phyloP scores from a whole-genome alignment of 495 filamentous ascomycete genomes.

The Amorphotheca resinae region DNA sequence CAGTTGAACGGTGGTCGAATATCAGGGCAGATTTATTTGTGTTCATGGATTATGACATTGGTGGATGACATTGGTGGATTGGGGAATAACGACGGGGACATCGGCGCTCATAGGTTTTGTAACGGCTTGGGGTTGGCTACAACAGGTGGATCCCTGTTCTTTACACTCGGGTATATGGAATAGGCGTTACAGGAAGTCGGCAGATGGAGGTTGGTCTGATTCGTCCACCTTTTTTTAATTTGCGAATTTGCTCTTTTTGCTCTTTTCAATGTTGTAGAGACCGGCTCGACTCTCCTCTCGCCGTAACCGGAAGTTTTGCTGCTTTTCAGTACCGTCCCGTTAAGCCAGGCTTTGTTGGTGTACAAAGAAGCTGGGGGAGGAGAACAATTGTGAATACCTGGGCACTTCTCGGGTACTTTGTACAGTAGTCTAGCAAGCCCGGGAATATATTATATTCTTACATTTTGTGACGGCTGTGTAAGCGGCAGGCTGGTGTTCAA shows the following conservation, averaged over 20 bases:
- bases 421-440: neutral
- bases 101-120: neutral
- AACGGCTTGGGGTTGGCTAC: neutral
- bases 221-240: neutral
- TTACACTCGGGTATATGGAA: no score
- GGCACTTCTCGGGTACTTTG: neutral
- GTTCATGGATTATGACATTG: neutral
- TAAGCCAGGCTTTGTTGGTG: neutral
- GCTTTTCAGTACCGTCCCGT: neutral
- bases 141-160: neutral
- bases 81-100: neutral
- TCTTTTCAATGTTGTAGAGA: neutral
- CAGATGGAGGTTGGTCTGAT: neutral
- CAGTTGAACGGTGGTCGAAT: conserved; percentile 3
- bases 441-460: no score
- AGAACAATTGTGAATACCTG: neutral
- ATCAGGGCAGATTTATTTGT: no score
- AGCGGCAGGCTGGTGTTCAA: no score
- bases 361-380: neutral
- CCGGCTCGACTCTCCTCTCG: no score
- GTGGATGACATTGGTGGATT: neutral
- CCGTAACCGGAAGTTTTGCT: no score
- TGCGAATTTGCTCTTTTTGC: neutral
- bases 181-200: neutral
- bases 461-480: no score